Evolutionary conservation across 2,329 filamentous ascomycete genomes (phyloP).

Genomic region (Ophiostoma sp.): DNA sequence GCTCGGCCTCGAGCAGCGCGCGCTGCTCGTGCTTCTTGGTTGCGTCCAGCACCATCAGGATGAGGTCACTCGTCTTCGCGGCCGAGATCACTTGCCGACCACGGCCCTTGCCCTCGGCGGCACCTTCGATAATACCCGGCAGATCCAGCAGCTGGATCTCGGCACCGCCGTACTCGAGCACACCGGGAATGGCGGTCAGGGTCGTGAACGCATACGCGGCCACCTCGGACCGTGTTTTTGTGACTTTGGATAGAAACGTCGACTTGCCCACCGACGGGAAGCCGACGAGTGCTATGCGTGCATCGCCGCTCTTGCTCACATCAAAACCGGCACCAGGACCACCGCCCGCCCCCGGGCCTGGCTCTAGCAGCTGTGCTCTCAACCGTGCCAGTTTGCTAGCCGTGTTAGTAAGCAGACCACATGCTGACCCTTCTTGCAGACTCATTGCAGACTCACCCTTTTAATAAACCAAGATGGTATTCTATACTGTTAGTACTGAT

Average conservation of each 20-base stretch:
- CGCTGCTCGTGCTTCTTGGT: conserved; percentile 95
- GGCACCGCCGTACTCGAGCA: conserved; percentile 93
- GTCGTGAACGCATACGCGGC: conserved; percentile 97
- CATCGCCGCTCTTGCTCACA: conserved; percentile 94
- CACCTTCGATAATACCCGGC: conserved; percentile 96
- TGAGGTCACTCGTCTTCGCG: conserved; percentile 95
- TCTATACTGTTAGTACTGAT: conserved; percentile 49
- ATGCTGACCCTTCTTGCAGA: neutral
- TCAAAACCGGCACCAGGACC: conserved; percentile 82
- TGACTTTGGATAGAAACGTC: conserved; percentile 97
- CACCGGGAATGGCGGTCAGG: conserved; percentile 91
- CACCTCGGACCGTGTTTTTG: conserved; percentile 93
- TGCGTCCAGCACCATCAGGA: conserved; percentile 94
- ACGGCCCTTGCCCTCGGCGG: conserved; percentile 89
- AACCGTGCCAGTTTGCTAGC: conserved; percentile 87
- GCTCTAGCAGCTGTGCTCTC: conserved; percentile 89
- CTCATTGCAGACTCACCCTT: conserved; percentile 60
- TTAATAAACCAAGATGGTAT: conserved; percentile 95
- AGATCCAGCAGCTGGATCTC: conserved; percentile 98
- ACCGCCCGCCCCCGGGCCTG: conserved; percentile 69
- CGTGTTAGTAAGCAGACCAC: neutral
- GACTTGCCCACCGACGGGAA: conserved; percentile 99
- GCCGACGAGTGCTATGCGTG: conserved; percentile 93
- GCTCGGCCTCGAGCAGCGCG: conserved; percentile 78
- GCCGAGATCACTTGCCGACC: conserved; percentile 95